Conservation (phyloP, 495 filamentous ascomycete species). For the Aspergillus nanangensis region DNA sequence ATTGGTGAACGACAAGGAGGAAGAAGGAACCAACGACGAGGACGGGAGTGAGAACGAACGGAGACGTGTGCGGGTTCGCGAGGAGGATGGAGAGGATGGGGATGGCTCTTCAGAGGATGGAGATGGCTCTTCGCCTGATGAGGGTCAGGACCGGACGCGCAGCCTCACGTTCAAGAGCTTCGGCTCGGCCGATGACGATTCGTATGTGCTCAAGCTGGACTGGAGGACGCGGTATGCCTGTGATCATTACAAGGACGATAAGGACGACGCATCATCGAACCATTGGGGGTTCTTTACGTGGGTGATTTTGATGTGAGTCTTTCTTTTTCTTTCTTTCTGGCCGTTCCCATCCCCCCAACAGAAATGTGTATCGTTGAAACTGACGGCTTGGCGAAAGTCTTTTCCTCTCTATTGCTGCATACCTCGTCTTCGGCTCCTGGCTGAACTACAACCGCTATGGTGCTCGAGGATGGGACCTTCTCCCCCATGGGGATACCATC, state of each 20-base stretch:
- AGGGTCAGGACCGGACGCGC: constrained; percentile 34
- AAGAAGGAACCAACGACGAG: not conserved
- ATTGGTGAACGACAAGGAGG: constrained; percentile 27
- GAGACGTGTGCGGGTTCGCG: constrained; percentile 15
- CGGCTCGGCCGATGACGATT: constrained; percentile 41
- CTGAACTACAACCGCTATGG: constrained; percentile 98
- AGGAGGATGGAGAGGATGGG: constrained; percentile 18
- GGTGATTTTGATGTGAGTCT: constrained; percentile 90
- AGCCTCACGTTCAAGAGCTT: constrained; percentile 74
- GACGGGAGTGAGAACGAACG: constrained; percentile 27
- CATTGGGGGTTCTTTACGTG: constrained; percentile 96
- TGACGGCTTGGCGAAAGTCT: constrained; percentile 43
- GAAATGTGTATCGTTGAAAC: not conserved
- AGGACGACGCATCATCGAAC: constrained; percentile 32
- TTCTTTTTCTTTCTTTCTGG: not conserved
- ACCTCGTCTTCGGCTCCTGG: constrained; percentile 98
- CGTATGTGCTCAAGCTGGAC: constrained; percentile 60
- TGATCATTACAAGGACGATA: constrained; percentile 47
- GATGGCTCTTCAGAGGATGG: constrained; percentile 14
- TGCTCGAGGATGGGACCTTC: constrained; percentile 88
- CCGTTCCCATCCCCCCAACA: not conserved
- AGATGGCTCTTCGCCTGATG: no score
- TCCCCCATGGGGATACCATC: constrained; percentile 89
- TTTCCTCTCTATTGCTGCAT: constrained; percentile 81
- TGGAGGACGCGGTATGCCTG: constrained; percentile 89